Conservation (phyloP, 768 basidiomycete species). For the Paxillus rubicundulus region DNA sequence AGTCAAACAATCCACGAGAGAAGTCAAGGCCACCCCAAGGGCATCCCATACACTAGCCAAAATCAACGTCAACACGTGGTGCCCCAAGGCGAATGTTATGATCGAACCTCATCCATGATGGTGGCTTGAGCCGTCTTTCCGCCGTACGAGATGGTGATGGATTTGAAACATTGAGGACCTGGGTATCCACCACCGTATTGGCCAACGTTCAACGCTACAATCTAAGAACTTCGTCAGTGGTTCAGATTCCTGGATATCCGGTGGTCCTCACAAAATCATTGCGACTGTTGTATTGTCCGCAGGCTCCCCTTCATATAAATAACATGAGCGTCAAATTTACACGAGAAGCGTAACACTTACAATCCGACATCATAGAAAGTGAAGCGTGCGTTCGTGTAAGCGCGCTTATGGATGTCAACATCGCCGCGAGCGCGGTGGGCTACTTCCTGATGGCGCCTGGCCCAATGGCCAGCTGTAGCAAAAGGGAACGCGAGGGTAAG, state of each 20-base stretch:
- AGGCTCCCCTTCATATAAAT: slow-evolving; percentile 48
- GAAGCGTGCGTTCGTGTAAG: slow-evolving; percentile 39
- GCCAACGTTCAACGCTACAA: slow-evolving; percentile 51
- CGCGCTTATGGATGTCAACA: slow-evolving; percentile 40
- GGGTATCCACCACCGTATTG: slow-evolving; percentile 63
- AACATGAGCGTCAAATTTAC: slow-evolving; percentile 6
- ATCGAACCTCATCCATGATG: slow-evolving; percentile 60
- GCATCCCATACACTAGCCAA: slow-evolving; percentile 61
- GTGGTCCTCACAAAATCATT: slow-evolving; percentile 44
- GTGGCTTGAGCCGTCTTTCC: slow-evolving; percentile 58
- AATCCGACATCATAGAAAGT: slow-evolving; percentile 58
- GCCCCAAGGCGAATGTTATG: background rate
- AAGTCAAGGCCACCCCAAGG: slow-evolving; percentile 67
- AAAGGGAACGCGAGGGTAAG: slow-evolving; percentile 36
- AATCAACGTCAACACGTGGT: slow-evolving; percentile 2
- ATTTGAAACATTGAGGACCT: slow-evolving; percentile 59
- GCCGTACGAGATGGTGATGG: slow-evolving; percentile 57
- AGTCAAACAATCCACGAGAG: slow-evolving; percentile 60
- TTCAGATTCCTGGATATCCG: background rate
- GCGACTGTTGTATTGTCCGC: slow-evolving; percentile 40
- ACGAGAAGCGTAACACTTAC: slow-evolving; percentile 29
- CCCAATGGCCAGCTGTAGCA: slow-evolving; percentile 33
- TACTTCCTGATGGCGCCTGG: slow-evolving; percentile 45
- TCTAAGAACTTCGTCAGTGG: slow-evolving; percentile 31
- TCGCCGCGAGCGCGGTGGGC: slow-evolving; percentile 46